Evolutionary conservation across 2,329 filamentous ascomycete species (phyloP).

Genomic region (Ciborinia camelliae): DNA sequence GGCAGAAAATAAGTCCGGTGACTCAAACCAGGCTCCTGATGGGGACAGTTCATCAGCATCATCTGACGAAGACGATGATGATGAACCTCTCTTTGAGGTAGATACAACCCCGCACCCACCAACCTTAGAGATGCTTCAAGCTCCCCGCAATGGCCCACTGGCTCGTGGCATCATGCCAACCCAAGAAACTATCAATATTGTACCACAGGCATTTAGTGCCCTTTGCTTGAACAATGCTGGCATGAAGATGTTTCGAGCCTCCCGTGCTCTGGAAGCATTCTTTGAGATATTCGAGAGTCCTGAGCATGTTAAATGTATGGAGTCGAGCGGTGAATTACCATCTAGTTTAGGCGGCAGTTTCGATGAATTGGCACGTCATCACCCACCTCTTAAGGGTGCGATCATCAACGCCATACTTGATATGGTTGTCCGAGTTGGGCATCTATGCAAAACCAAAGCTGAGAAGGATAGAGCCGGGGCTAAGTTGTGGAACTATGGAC

Average conservation of each 20-base stretch:
- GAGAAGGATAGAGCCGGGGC: conserved; percentile 69
- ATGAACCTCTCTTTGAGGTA: conserved; percentile 36
- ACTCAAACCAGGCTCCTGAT: conserved; percentile 11
- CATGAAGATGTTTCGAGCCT: conserved; percentile 81
- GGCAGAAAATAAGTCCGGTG: conserved; percentile 21
- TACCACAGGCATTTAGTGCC: conserved; percentile 85
- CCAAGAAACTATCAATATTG: conserved; percentile 78
- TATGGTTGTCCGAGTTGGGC: conserved; percentile 79
- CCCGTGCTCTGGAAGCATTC: conserved; percentile 77
- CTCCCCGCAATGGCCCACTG: conserved; percentile 44
- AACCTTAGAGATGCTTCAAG: conserved; percentile 47
- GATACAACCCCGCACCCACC: conserved; percentile 52
- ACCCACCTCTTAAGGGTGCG: conserved; percentile 74
- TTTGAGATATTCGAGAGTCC: conserved; percentile 97
- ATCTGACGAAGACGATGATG: conserved; percentile 37
- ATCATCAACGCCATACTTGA: conserved; percentile 84
- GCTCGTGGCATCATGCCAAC: conserved; percentile 81
- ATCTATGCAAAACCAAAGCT: conserved; percentile 69
- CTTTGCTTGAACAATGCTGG: conserved; percentile 89
- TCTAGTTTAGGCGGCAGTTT: conserved; percentile 77
- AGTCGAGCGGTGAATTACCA: conserved; percentile 68
- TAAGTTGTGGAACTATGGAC: conserved; percentile 66
- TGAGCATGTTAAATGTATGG: conserved; percentile 80
- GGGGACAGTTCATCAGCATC: conserved; percentile 12
- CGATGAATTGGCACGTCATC: conserved; percentile 91